Percentiles rank a stretch among this genome's conserved stretches.
Conservation (phyloP, 257 asterid genomes). For the Solanum piurae region DNA sequence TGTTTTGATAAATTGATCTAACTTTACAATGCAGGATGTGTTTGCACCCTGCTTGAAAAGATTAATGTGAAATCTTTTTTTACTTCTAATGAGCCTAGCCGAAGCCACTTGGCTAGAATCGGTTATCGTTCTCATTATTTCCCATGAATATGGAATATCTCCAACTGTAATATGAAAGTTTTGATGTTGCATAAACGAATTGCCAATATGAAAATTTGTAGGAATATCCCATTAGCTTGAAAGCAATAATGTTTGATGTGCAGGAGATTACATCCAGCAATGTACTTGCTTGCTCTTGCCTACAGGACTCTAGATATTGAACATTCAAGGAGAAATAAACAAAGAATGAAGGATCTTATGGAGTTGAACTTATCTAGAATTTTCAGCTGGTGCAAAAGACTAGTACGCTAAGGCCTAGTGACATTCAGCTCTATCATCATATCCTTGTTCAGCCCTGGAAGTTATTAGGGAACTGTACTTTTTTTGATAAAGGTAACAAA, state of each 20-base stretch:
- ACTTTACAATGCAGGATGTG: neutral
- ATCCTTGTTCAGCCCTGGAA: neutral
- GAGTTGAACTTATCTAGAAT: slow-evolving; percentile 43
- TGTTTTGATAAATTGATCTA: neutral
- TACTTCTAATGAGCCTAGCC: neutral
- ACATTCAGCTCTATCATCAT: neutral
- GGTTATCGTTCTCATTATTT: neutral
- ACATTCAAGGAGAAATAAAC: slow-evolving; percentile 40
- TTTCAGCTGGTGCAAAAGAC: slow-evolving; percentile 52
- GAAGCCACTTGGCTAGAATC: neutral
- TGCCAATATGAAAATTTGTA: neutral
- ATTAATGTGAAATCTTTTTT: neutral
- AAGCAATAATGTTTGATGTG: neutral
- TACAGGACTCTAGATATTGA: slow-evolving; percentile 90
- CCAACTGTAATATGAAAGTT: neutral
- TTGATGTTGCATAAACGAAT: neutral
- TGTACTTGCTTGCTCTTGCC: slow-evolving; percentile 84
- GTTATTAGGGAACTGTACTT: neutral
- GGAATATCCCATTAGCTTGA: neutral
- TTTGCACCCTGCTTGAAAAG: neutral
- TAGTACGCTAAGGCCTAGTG: neutral
- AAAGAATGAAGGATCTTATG: slow-evolving; percentile 45
- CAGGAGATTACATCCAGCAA: slow-evolving; percentile 83
- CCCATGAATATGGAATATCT: neutral
- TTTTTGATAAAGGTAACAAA: neutral